Evolutionary conservation across 208 protist genomes (phyloP), one percentile per base, ranked within the genome.

Genomic region (Crithidia thermophila): DNA sequence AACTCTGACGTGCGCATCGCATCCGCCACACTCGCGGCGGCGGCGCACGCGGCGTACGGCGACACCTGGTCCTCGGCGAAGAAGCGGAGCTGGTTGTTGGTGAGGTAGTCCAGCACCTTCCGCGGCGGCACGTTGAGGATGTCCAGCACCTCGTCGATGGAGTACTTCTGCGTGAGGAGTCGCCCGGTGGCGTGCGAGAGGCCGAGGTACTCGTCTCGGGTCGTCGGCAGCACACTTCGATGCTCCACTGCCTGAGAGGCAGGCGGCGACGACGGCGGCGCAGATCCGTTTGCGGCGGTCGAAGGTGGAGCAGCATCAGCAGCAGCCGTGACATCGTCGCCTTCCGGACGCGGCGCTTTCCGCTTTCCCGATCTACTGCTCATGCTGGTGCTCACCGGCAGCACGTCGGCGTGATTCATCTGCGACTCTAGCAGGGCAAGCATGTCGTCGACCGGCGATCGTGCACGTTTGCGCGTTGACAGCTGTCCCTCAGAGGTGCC

Each of bases 131-230:
- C 85, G 50, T 90, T 91, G 16, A 95, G 61, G 20, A 72, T 40
- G 25, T 63, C 37, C 1, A 81, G 52, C 11, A 94, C 84, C 21
- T 82, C 77, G 30, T 70, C 58, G 1, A 91, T 55, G 1, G 55
- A 61, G 71, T 96, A 94, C 73, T 89, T 87, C 49, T 94, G 86
- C 8, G 87, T 90, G 31, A 96, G 83, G 30, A 96, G 66, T 7
- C 88, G 86, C 25, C 80, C 91, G 3, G 86, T 80, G 23, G 87
- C 81, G 68, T 96, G 91, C 3, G 87, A 84, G 13, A 94, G 75
- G 57, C 83, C 81, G 0, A 94, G 64, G 61, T 88, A 93, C 63
- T 88, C 80, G 57, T 96, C 91, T 3, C 91, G 70, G 34, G 75
- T 75, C 6, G 75, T 81, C 5, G 78, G 36, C n/a, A 70, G 30